Conservation (phyloP, 2,329 filamentous ascomycete species). For the Berkeleyomyces basicola region DNA sequence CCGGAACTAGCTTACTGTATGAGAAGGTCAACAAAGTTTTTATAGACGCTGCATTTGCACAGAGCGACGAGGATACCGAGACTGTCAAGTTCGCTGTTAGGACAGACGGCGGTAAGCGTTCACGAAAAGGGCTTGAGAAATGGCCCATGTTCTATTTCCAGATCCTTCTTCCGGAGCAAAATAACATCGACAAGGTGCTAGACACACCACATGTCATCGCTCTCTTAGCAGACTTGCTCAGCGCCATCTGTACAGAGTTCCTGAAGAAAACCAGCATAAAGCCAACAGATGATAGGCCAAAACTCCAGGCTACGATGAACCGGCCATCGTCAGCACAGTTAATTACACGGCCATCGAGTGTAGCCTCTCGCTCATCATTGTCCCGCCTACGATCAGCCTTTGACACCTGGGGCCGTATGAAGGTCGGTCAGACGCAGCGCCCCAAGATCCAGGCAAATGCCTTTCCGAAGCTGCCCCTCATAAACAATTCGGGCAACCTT, state of each 20-base stretch:
- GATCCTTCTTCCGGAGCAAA: conserved; percentile 28
- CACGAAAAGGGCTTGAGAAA: conserved; percentile 50
- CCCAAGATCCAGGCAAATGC: background rate
- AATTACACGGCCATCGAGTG: conserved; percentile 39
- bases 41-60: conserved; percentile 58
- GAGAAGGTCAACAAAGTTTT: conserved; percentile 68
- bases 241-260: conserved; percentile 55
- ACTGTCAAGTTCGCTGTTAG: conserved; percentile 22
- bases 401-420: conserved; percentile 24
- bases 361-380: conserved; percentile 27
- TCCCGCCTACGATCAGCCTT: conserved; percentile 19
- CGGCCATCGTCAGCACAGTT: background rate
- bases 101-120: conserved; percentile 28
- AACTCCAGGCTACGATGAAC: background rate
- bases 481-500: conserved; percentile 12
- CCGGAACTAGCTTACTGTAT: conserved; percentile 50
- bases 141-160: conserved; percentile 86
- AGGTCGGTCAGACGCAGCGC: conserved; percentile 6
- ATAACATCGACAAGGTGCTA: background rate
- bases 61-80: conserved; percentile 29
- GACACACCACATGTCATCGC: background rate
- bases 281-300: background rate
- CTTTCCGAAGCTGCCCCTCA: background rate
- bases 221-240: conserved; percentile 40
- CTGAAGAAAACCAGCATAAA: conserved; percentile 36